A percentile compares a stretch with the other conserved stretches of the same genome.
phyloP scores from a whole-genome alignment of 495 filamentous ascomycete species.

The Opeltia flavorubescens region DNA sequence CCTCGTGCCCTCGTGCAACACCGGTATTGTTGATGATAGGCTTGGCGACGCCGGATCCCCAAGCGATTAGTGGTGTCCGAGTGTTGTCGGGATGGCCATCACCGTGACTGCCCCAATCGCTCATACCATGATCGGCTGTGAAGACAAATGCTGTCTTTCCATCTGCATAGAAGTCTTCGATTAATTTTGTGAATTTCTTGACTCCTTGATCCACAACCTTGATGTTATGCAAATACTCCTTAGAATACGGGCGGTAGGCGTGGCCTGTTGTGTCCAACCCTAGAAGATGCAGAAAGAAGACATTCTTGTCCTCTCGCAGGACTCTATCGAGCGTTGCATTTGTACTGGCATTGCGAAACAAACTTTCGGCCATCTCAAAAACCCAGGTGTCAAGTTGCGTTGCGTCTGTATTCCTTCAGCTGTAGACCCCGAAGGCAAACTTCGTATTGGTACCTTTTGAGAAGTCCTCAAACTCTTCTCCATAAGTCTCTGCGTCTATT shows the following conservation, averaged over 20 bases:
- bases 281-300: conserved; percentile 96
- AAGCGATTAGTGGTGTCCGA: conserved; percentile 80
- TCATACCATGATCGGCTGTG: conserved; percentile 98
- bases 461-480: conserved; percentile 78
- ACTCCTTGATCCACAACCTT: conserved; percentile 87
- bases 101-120: conserved; percentile 93
- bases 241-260: conserved; percentile 76
- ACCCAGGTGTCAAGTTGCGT: conserved; percentile 82
- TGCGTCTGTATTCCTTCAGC: conserved; percentile 39
- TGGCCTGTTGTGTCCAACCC: conserved; percentile 92
- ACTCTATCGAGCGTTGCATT: conserved; percentile 64
- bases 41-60: conserved; percentile 83
- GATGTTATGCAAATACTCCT: conserved; percentile 90
- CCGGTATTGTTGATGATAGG: conserved; percentile 42
- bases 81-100: conserved; percentile 98
- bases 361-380: conserved; percentile 77
- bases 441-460: conserved; percentile 30
- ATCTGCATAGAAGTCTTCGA: conserved; percentile 86
- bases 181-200: conserved; percentile 61
- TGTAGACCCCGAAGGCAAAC: background rate
- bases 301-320: conserved; percentile 69
- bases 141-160: conserved; percentile 90
- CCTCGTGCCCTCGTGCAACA: conserved; percentile 64
- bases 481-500: conserved; percentile 75
- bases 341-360: conserved; percentile 65